Base-by-base conservation (phyloP, 805 yeast genomes). In the Pichia heedii region DNA sequence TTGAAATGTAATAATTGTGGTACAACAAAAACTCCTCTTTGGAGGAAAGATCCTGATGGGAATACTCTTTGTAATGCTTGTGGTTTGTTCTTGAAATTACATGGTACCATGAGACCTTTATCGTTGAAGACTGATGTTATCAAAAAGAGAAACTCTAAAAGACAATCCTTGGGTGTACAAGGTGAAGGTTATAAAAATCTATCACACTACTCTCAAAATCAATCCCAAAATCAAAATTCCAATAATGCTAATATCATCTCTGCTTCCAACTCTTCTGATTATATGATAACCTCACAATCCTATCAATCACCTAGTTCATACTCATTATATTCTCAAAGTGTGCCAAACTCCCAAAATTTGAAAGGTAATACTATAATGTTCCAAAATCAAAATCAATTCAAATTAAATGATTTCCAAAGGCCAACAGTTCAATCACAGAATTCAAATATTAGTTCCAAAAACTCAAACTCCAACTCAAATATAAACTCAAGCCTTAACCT, bases 111-210 rank as follows among this genome's bases (percentile, higher is more conserved):
- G 56, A 60, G 83, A 41, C 83, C 83, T 2, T 60, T 77, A 21
- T 71, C 79, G 21, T 61, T 60, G 36, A 60, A 60, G 42, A 84
- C 97, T 0, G 96, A 89, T 59, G 93, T 89, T 1, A 77, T 77
- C 41, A 76, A 74, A 44, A 77, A 77, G 57, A 61, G 83, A 52
- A 69, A 69, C 45, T 70, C 78, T 3, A 71, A 75, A 43, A 55
- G 65, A 50, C 66, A 62, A 36, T 48, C 58, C 12, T 34, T 53
- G 11, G 45, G 47, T 37, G 35, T 36, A 21, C 52, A 49, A 37
- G 52, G 50, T 15, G 50, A 49, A 27, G 52, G 50, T 10, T 47
- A 49, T 32, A 49, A 42, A 38, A 48, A 49, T 34, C 33, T 45
- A 20, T 33, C 48, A 5, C 37, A 41, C 20, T 27, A 26, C 39